Evolutionary conservation across 768 basidiomycete species (phyloP).

Genomic region (Cubamyces sp.): DNA sequence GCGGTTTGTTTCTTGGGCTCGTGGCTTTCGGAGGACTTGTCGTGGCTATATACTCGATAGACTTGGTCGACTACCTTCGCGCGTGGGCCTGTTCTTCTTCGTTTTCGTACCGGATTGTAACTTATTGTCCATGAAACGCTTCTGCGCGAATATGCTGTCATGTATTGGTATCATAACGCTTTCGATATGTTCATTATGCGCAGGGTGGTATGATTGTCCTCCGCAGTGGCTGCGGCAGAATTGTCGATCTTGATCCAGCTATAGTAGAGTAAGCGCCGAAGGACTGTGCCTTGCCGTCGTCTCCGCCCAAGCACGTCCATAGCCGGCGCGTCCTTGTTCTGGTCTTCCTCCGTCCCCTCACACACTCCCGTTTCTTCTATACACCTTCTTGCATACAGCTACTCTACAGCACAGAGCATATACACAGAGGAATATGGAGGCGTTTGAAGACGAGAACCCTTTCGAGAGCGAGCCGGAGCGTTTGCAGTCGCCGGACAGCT

Average conservation of each 20-base stretch:
- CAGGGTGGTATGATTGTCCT: no score
- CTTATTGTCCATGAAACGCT: background rate
- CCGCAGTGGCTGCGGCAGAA: no score
- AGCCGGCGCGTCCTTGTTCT: background rate
- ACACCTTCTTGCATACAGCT: background rate
- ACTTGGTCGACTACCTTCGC: no score
- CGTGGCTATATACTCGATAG: background rate
- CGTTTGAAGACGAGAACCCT: constrained; percentile 47
- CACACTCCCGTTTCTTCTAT: background rate
- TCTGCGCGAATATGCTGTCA: no score
- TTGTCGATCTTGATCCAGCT: no score
- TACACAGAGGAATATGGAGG: constrained; percentile 33
- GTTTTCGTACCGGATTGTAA: background rate
- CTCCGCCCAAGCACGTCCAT: background rate
- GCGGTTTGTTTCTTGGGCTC: background rate
- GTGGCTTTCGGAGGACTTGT: background rate
- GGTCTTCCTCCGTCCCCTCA: background rate
- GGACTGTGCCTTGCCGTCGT: background rate
- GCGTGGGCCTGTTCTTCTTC: background rate
- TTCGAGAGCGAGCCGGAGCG: constrained; percentile 42
- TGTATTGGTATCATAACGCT: no score
- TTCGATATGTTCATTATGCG: no score
- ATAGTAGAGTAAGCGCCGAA: no score
- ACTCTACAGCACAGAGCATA: background rate
- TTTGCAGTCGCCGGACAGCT: constrained; percentile 47